Base-by-base conservation (phyloP, 2,329 filamentous ascomycete species). In the Diplodia corticola region DNA sequence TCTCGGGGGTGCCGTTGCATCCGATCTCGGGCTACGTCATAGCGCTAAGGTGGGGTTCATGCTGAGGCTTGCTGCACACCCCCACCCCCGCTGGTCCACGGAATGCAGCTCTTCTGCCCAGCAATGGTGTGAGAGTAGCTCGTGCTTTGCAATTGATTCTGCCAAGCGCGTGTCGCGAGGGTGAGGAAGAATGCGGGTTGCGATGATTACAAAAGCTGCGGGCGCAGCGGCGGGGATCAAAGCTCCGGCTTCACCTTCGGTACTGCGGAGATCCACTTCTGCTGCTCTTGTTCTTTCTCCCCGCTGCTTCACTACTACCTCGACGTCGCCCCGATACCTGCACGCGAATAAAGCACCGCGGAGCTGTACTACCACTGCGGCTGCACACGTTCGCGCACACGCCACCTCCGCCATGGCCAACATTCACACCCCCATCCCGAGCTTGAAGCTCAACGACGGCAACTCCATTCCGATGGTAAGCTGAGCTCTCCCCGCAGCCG, bases 381-480 rank as follows among this genome's bases (percentile, higher is more conserved):
- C 40, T 35, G 17, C n/a, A 40, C 54, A n/a, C 33, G 15, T 30
- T 5, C 28, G 46, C 20, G 12, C 53, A 15, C 28, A 33, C 20
- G 12, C 53, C 9, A 44, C 26, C 30, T 61, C 57, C 46, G 59
- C 53, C 33, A 81, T 81, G 79, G 78, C 79, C n/a, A 75, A 80
- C 22, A 76, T 81, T 30, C 68, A 79, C 67, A 74, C 77, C 5
- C 79, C 79, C 1, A 89, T 85, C 46, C 88, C 88, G 1, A 80
- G 77, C 64, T 76, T 92, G 64, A 91, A 89, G 79, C 82, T 93
- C 66, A 91, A 91, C 70, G 89, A 93, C 80, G 90, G 89, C 68
- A 86, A 86, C 68, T 84, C 86, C 67, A 91, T 93, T 63, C 91
- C 91, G 12, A 84, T 90, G 82, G 87, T 89, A 65, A 40, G 64